phyloP scores from a whole-genome alignment of 306 rosid genomes.

The Pyrus communis region DNA sequence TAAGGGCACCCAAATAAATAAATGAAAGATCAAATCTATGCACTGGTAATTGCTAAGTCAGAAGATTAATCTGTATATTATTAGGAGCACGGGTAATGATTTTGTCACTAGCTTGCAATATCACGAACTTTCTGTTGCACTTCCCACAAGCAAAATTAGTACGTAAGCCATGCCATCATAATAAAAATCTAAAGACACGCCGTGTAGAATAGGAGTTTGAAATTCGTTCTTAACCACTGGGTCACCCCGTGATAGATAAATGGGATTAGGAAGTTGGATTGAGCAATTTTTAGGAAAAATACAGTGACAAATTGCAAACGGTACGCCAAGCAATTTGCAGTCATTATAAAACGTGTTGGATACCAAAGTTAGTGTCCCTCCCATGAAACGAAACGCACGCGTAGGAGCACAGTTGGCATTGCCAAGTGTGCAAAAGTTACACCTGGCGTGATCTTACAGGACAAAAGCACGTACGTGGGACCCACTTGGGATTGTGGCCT shows the following conservation, averaged over 20 bases:
- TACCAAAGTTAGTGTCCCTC: neutral
- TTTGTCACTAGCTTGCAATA: neutral
- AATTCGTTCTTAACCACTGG: no score
- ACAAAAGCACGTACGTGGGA: neutral
- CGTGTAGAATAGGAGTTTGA: no score
- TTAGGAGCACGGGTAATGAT: neutral
- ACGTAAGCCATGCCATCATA: neutral
- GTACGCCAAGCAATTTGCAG: neutral
- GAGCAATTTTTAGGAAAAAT: neutral
- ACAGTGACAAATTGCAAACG: neutral
- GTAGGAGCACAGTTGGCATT: neutral
- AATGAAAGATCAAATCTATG: neutral
- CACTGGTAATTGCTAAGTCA: neutral
- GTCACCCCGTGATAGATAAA: rapidly evolving
- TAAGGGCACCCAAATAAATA: neutral
- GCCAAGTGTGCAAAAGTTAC: neutral
- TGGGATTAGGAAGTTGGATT: neutral
- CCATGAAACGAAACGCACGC: neutral
- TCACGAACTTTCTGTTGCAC: neutral
- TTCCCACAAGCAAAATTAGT: neutral
- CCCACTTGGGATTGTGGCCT: neutral
- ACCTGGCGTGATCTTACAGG: neutral
- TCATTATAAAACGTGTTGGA: neutral
- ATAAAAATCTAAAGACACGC: neutral
- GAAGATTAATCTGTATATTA: neutral